phyloP scores from a whole-genome alignment of 768 basidiomycete species.

The Tylopilus vinaceipallidus region DNA sequence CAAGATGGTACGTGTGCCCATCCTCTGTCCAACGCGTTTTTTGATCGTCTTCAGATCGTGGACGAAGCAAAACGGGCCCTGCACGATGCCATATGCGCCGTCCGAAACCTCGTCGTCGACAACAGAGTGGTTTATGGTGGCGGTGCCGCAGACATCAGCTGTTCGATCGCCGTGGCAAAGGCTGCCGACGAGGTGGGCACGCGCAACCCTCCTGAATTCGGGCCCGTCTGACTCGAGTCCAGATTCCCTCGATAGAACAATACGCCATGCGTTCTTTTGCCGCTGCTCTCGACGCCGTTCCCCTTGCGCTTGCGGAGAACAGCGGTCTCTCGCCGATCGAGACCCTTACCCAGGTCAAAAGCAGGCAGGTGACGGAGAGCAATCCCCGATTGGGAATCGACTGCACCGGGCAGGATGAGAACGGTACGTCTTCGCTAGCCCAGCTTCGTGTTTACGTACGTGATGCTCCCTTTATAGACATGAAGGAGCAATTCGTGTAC shows the following conservation, averaged over 20 bases:
- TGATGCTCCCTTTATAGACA: conserved; percentile 58
- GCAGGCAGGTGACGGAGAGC: conserved; percentile 82
- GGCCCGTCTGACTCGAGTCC: too few relatives aligned
- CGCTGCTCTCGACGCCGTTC: conserved; percentile 91
- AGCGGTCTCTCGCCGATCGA: conserved; percentile 95
- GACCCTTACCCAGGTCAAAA: conserved; percentile 94
- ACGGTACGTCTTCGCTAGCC: conserved; percentile 51
- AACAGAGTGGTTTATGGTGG: conserved; percentile 98
- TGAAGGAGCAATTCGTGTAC: conserved; percentile 96
- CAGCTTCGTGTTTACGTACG: neutral
- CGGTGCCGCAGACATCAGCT: conserved; percentile 96
- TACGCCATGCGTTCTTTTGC: conserved; percentile 99
- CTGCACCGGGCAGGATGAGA: conserved; percentile 81
- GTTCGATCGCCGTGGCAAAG: conserved; percentile 87
- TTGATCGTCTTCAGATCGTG: conserved; percentile 69
- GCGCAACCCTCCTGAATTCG: too few relatives aligned
- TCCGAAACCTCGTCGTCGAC: conserved; percentile 92
- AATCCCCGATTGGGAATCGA: conserved; percentile 91
- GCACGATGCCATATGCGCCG: conserved; percentile 96
- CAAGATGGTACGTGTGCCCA: conserved; percentile 80
- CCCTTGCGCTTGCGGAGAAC: conserved; percentile 96
- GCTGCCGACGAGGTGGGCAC: conserved; percentile 84
- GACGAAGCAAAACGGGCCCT: conserved; percentile 98
- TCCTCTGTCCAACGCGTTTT: neutral
- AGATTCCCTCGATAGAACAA: conserved; percentile 98